phyloP scores from a whole-genome alignment of 345 rosid genomes.

The Salix exigua region DNA sequence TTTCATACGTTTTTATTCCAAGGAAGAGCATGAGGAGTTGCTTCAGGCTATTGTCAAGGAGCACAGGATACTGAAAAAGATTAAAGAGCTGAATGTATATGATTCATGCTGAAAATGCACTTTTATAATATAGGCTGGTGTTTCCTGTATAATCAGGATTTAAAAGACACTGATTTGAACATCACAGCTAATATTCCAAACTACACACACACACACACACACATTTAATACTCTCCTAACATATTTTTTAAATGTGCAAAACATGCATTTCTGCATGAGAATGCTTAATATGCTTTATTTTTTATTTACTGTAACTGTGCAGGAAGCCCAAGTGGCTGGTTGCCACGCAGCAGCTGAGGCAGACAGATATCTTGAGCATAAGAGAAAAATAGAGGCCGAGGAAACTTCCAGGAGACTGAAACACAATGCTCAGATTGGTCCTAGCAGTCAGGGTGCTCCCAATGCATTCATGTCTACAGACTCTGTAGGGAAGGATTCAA shows the following conservation, averaged over 20 bases:
- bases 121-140: not conserved
- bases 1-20: slow-evolving; percentile 89
- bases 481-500: slow-evolving; percentile 36
- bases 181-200: not conserved
- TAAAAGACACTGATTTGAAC: not conserved
- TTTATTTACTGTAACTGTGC: slow-evolving; percentile 15
- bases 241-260: not conserved
- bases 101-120: not conserved
- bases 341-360: slow-evolving; percentile 83
- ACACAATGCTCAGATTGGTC: slow-evolving; percentile 55
- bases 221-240: too few species aligned
- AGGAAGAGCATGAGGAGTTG: slow-evolving; percentile 86
- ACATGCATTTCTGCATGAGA: not conserved
- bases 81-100: slow-evolving; percentile 72
- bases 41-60: slow-evolving; percentile 65
- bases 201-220: too few species aligned
- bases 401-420: slow-evolving; percentile 67
- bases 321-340: slow-evolving; percentile 94
- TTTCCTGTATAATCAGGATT: not conserved
- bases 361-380: slow-evolving; percentile 59
- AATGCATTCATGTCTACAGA: slow-evolving; percentile 41
- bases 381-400: slow-evolving; percentile 70
- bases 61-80: slow-evolving; percentile 67
- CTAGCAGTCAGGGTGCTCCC: slow-evolving; percentile 42
- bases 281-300: not conserved